These are phyloP conservation scores for Xylaria castorea DNA, from an alignment of 495 filamentous ascomycete genomes.

Conservation along the genomic window DNA sequence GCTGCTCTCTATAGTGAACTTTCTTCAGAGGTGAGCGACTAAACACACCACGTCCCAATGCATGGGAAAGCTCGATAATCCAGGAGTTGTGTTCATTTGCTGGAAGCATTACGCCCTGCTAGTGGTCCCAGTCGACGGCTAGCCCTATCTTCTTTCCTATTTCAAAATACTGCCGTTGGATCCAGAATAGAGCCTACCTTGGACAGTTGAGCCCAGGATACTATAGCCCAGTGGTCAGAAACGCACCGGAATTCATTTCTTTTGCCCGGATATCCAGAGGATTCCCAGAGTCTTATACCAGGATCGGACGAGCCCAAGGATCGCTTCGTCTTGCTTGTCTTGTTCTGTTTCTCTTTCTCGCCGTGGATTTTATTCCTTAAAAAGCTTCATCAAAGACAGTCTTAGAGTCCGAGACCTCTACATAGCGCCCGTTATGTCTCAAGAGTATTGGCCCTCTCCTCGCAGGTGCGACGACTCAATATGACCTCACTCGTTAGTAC, in stretches of 20 bases:
- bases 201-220: constrained; percentile 24
- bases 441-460: constrained; percentile 53
- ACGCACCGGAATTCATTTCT: constrained; percentile 24
- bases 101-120: constrained; percentile 21
- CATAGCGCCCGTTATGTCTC: constrained; percentile 47
- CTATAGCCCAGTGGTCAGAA: constrained; percentile 25
- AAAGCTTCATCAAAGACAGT: not conserved
- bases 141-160: constrained; percentile 27
- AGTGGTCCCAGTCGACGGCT: constrained; percentile 23
- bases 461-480: constrained; percentile 55
- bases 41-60: constrained; percentile 20
- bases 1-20: constrained; percentile 8
- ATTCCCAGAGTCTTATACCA: constrained; percentile 19
- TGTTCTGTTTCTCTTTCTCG: constrained; percentile 25
- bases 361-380: constrained; percentile 7
- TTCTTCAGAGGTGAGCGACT: constrained; percentile 27
- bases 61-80: constrained; percentile 1
- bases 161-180: constrained; percentile 21
- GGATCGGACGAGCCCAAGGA: constrained; percentile 23
- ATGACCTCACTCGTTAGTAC: constrained; percentile 34
- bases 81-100: constrained; percentile 22
- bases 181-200: constrained; percentile 21
- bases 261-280: constrained; percentile 25
- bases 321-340: constrained; percentile 16
- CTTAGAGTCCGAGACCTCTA: constrained; percentile 31